Conservation (phyloP, 768 basidiomycete species). For the Mycena galericulata region DNA sequence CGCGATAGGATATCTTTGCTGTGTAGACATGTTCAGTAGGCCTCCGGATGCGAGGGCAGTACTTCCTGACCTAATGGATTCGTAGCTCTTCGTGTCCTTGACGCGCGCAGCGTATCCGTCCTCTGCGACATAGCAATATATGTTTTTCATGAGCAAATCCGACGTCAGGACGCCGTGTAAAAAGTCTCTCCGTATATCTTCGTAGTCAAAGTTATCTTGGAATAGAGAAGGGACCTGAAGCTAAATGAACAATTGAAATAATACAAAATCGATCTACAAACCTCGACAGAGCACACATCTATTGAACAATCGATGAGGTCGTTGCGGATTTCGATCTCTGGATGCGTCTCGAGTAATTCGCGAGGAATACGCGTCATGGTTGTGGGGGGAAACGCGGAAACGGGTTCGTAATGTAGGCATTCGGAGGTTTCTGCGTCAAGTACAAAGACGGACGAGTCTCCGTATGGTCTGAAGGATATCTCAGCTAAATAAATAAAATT, state of each 20-base stretch:
- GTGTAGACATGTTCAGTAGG: constrained; percentile 8
- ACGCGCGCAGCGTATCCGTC: constrained; percentile 95
- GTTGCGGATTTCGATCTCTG: constrained; percentile 88
- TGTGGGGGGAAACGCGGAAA: constrained; percentile 76
- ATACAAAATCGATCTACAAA: constrained; percentile 45
- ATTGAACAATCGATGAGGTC: constrained; percentile 92
- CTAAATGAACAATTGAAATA: neutral
- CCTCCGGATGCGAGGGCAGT: neutral
- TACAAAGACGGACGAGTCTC: constrained; percentile 83
- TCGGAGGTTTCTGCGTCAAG: constrained; percentile 81
- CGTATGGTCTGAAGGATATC: constrained; percentile 63
- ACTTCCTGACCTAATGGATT: constrained; percentile 84
- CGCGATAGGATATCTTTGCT: constrained; percentile 94
- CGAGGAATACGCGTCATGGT: constrained; percentile 77
- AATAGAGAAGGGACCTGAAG: constrained; percentile 91
- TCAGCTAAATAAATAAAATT: constrained; percentile 2
- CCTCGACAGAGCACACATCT: constrained; percentile 95
- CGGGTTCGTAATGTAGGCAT: constrained; percentile 87
- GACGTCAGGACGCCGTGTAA: constrained; percentile 95
- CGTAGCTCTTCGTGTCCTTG: constrained; percentile 92
- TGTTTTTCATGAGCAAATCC: constrained; percentile 94
- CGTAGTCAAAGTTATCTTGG: constrained; percentile 99
- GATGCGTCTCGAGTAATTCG: constrained; percentile 76
- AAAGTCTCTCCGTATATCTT: constrained; percentile 91
- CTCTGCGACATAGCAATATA: constrained; percentile 89